phyloP scores from a whole-genome alignment of 164 flowering plant genomes.

The Stephania yunnanensis region DNA sequence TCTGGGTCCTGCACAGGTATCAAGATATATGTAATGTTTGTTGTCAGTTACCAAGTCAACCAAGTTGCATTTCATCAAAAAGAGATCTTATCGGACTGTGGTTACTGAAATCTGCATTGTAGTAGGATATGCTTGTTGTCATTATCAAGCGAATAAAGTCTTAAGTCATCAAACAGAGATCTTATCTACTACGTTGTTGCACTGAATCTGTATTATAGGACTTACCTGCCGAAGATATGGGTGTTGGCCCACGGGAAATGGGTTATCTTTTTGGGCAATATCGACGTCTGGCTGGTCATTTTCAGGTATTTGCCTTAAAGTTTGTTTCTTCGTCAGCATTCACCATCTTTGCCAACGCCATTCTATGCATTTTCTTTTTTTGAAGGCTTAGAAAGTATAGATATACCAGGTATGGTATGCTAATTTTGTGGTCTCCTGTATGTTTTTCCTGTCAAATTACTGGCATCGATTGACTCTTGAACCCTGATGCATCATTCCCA shows the following conservation, averaged over 20 bases:
- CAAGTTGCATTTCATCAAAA: neutral
- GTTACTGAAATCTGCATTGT: conserved; percentile 9
- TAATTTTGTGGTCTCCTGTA: neutral
- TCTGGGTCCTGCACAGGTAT: conserved; percentile 88
- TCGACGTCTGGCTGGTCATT: conserved; percentile 83
- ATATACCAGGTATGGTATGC: neutral
- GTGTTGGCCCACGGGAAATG: conserved; percentile 98
- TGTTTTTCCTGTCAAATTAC: neutral
- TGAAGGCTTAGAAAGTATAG: neutral
- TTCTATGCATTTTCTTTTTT: no score
- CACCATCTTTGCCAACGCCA: no score
- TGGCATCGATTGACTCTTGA: neutral
- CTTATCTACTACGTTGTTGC: neutral
- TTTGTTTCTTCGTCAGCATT: conserved; percentile 42
- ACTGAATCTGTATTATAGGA: conserved; percentile 41
- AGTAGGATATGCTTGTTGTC: conserved; percentile 47
- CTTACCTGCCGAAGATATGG: conserved; percentile 98
- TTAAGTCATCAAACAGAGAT: neutral
- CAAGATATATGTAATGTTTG: conserved; percentile 2
- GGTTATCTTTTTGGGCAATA: conserved; percentile 96
- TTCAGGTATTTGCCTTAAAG: conserved; percentile 57
- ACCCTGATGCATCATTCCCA: neutral
- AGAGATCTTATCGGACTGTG: neutral
- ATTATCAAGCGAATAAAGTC: neutral
- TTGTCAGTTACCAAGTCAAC: neutral